Evolutionary conservation across 495 filamentous ascomycete genomes (phyloP).

Genomic region (Penicillium antarcticum): DNA sequence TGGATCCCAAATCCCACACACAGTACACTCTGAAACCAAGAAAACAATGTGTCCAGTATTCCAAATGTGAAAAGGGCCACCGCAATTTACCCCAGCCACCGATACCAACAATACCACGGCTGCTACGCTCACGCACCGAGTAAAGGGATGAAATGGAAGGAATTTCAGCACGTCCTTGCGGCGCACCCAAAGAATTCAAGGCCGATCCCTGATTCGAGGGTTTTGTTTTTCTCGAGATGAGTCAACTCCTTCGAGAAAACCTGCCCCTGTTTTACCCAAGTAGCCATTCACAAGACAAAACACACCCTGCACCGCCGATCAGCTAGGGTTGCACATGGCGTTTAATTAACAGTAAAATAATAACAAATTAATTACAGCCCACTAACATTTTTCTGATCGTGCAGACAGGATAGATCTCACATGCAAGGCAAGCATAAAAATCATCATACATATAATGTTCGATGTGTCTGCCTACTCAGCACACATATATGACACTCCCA

Average conservation of each 20-base stretch:
- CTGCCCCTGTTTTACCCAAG: slow-evolving; percentile 13
- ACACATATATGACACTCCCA: not conserved
- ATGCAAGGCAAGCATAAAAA: slow-evolving; percentile 4
- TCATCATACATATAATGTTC: not conserved
- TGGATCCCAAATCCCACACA: not conserved
- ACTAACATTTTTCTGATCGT: not conserved
- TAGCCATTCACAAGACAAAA: slow-evolving; percentile 10
- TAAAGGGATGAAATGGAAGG: slow-evolving; percentile 17
- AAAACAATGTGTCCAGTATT: not conserved
- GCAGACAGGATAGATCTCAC: slow-evolving; percentile 5
- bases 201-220: slow-evolving; percentile 18
- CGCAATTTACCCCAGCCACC: not conserved
- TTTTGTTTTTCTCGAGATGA: slow-evolving; percentile 13
- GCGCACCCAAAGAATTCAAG: slow-evolving; percentile 18
- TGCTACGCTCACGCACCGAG: slow-evolving; percentile 27
- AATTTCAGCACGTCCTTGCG: slow-evolving; percentile 20
- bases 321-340: slow-evolving; percentile 26
- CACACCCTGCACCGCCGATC: slow-evolving; percentile 26
- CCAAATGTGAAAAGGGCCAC: not conserved
- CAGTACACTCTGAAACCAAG: not conserved
- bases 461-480: not conserved
- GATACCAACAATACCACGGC: slow-evolving; percentile 5
- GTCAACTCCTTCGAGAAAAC: slow-evolving; percentile 22
- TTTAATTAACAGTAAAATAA: not conserved
- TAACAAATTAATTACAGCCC: not conserved